A percentile compares a stretch with the other conserved stretches of the same genome.
Conservation (phyloP, 202 grass and related monocot species). For the Digitaria exilis region DNA sequence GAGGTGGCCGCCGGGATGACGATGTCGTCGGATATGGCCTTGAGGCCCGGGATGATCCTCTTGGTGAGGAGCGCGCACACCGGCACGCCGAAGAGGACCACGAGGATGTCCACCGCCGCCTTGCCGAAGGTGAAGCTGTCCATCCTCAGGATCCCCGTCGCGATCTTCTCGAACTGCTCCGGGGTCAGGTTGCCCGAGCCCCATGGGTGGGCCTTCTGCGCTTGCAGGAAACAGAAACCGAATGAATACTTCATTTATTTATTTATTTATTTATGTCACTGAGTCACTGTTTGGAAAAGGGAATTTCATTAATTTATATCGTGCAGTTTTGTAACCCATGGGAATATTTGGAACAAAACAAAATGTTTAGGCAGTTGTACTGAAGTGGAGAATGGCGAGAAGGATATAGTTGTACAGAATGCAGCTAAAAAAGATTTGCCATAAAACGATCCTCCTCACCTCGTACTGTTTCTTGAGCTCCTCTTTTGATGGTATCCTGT, state of each 20-base stretch:
- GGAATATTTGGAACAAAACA: no score
- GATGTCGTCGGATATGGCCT: constrained; percentile 63
- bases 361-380: no score
- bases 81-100: constrained; percentile 62
- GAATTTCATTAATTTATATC: no score
- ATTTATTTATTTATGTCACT: no score
- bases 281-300: no score
- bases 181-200: neutral
- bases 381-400: neutral
- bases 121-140: constrained; percentile 55
- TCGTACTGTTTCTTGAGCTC: neutral
- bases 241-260: neutral
- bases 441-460: constrained; percentile 16
- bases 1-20: constrained; percentile 68
- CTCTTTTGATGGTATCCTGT: constrained; percentile 24
- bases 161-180: constrained; percentile 29
- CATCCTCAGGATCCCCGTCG: constrained; percentile 6
- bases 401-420: neutral
- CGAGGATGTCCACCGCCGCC: constrained; percentile 32
- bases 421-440: neutral
- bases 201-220: neutral
- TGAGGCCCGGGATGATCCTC: constrained; percentile 60
- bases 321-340: neutral
- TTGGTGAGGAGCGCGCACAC: constrained; percentile 51
- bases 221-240: neutral